These are phyloP conservation scores for Mucor indicus DNA, from an alignment of 371 early-diverging fungal species.

Conservation along the genomic window DNA sequence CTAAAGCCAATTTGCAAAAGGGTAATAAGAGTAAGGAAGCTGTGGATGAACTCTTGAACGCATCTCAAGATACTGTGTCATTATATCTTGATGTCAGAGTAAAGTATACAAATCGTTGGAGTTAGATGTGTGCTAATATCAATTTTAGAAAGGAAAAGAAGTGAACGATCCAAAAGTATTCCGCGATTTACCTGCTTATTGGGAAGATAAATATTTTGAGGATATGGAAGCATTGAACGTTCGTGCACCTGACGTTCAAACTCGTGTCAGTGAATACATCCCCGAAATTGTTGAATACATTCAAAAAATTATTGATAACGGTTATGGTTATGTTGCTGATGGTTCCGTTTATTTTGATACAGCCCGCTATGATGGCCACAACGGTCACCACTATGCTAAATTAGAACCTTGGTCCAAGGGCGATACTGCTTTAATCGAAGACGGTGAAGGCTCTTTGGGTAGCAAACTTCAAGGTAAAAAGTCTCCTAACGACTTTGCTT, in stretches of 20 bases:
- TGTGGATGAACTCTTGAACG: conserved; percentile 45
- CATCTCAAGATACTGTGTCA: conserved; percentile 53
- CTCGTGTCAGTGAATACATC: conserved; percentile 98
- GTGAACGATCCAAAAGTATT: conserved; percentile 89
- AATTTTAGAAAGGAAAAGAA: conserved; percentile 47
- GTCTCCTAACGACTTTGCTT: conserved; percentile 91
- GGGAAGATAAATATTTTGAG: conserved; percentile 95
- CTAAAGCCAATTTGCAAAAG: conserved; percentile 43
- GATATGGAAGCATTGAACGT: conserved; percentile 96
- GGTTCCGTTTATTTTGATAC: conserved; percentile 99
- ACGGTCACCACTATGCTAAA: conserved; percentile 90
- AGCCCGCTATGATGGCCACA: conserved; percentile 77
- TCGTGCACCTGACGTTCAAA: conserved; percentile 89
- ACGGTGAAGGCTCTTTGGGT: conserved; percentile 91
- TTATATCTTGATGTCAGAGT: conserved; percentile 59
- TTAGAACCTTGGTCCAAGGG: conserved; percentile 88
- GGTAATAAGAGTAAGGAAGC: conserved; percentile 40
- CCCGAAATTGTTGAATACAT: conserved; percentile 94
- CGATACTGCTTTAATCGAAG: conserved; percentile 76
- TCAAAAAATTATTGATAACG: conserved; percentile 90
- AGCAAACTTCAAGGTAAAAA: conserved; percentile 71
- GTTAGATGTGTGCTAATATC: background rate
- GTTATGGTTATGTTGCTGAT: conserved; percentile 91
- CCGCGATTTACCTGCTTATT: conserved; percentile 89
- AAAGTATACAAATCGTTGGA: conserved; percentile 7